Base-by-base conservation (phyloP, 805 yeast genomes). In the Metschnikowia kunwiensis region DNA sequence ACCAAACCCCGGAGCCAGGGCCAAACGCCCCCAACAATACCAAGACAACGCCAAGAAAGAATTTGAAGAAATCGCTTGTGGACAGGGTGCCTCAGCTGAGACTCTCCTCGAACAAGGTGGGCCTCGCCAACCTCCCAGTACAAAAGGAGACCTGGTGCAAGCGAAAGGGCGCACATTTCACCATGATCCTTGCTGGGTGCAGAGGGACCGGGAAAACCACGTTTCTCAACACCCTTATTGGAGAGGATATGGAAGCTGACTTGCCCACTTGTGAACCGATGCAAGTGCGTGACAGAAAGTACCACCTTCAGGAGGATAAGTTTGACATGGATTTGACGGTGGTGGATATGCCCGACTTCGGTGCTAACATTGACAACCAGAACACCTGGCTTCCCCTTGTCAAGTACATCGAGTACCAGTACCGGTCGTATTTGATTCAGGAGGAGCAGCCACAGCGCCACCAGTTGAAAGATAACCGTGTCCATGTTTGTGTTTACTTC, bases 401-500 rank as follows among this genome's bases (percentile, higher is more conserved):
- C 12, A 76, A 80, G 49, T 87, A 75, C 51, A 75, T 91, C 43
- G 96, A 89, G 57, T 85, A 82, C 46, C 91, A 86, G 60, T 82
- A 82, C 57, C 44, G 78, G 77, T 59, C 59, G 63, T 61, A 79
- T 75, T 72, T 77, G 34, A 51, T 77, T 44, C 95, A 86, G 63
- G 87, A 83, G 51, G 85, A 78, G 56, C 43, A 58, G 61, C 51
- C 68, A 0, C 37, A 48, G n/a, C 47, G 72, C 27, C 18, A 30
- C 3, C 34, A 42, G 5, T 31, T 69, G 38, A 49, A 53, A 9
- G 96, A 89, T 54, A 63, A 73, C 46, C 72, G 95, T 37, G 81
- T 91, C 25, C 96, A 91, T 64, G 85, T 80, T 23, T 87, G 96
- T 56, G 58, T 91, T 29, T 91, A 87, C 64, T 85, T 91, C 56